Conservation (phyloP, 2,329 filamentous ascomycete species). For the Colletotrichum cordylinicola region DNA sequence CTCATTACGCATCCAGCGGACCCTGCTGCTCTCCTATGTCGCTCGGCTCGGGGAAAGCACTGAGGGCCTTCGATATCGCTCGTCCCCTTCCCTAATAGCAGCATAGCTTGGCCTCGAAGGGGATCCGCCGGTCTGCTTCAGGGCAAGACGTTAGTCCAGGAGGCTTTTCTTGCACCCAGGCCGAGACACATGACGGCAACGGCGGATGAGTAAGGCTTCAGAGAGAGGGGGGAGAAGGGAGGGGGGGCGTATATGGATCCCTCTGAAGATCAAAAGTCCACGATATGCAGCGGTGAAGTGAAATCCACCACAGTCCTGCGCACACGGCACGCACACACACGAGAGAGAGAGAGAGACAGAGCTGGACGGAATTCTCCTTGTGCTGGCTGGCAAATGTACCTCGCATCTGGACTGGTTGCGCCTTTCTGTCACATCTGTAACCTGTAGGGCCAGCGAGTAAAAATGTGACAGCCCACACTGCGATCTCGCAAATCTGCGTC, state of each 20-base stretch:
- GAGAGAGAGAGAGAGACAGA: neutral
- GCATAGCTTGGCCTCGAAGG: neutral
- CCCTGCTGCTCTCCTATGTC: neutral
- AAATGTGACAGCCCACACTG: conserved; percentile 8
- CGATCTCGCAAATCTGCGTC: conserved; percentile 20
- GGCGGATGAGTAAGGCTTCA: neutral
- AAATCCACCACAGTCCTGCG: neutral
- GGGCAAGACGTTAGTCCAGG: conserved; percentile 2
- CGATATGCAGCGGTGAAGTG: conserved; percentile 10
- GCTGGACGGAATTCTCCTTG: neutral
- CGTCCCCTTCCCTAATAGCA: neutral
- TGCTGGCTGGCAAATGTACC: neutral
- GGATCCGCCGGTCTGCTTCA: conserved; percentile 2
- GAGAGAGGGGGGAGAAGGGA: neutral
- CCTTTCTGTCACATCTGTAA: neutral
- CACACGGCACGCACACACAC: neutral
- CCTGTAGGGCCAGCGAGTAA: neutral
- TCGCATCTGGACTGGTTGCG: neutral
- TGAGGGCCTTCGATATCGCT: neutral
- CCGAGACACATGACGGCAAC: neutral
- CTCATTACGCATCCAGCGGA: neutral
- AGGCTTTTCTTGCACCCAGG: neutral
- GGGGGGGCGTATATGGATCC: neutral
- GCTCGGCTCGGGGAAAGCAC: neutral
- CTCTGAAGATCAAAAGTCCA: neutral